Evolutionary conservation across 257 asterid genomes (phyloP).

Genomic region (Penstemon barbatus): DNA sequence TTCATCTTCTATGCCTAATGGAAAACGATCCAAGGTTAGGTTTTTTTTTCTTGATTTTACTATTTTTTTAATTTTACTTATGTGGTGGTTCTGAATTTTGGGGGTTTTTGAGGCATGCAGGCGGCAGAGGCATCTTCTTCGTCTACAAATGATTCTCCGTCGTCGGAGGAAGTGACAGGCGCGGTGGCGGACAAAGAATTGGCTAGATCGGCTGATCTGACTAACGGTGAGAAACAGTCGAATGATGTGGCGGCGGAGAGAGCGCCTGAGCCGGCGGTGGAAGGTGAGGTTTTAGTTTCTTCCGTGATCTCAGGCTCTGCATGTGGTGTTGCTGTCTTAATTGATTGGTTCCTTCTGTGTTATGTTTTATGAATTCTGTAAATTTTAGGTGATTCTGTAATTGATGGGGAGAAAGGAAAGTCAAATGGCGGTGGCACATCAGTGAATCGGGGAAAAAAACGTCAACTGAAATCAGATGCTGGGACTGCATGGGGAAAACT

Average conservation of each 20-base stretch:
- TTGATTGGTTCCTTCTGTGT: slow-evolving; percentile 13
- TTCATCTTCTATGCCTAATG: slow-evolving; percentile 53
- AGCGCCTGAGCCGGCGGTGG: slow-evolving; percentile 39
- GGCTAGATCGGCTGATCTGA: slow-evolving; percentile 71
- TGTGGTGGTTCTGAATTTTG: slow-evolving; percentile 29
- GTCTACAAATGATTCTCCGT: slow-evolving; percentile 53
- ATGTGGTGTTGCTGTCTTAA: slow-evolving; percentile 29
- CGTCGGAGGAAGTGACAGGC: slow-evolving; percentile 40
- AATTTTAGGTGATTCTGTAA: slow-evolving; percentile 39
- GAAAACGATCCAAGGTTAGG: slow-evolving; percentile 87
- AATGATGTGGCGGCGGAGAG: slow-evolving; percentile 49
- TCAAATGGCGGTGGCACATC: slow-evolving; percentile 30
- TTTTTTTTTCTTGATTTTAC: slow-evolving; percentile 16
- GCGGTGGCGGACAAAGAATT: slow-evolving; percentile 46
- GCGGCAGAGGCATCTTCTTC: slow-evolving; percentile 72
- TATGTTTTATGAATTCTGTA: background rate
- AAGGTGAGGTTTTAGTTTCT: slow-evolving; percentile 43
- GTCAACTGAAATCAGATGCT: slow-evolving; percentile 46
- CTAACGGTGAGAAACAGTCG: slow-evolving; percentile 41
- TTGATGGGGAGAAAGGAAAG: slow-evolving; percentile 50
- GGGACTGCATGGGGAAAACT: slow-evolving; percentile 91
- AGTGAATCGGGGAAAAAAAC: slow-evolving; percentile 48
- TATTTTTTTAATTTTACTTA: background rate
- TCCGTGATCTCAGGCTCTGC: slow-evolving; percentile 31
- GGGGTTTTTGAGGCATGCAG: slow-evolving; percentile 48